Evolutionary conservation across 2,329 filamentous ascomycete species (phyloP).

Genomic region (Aspergillus transmontanensis): DNA sequence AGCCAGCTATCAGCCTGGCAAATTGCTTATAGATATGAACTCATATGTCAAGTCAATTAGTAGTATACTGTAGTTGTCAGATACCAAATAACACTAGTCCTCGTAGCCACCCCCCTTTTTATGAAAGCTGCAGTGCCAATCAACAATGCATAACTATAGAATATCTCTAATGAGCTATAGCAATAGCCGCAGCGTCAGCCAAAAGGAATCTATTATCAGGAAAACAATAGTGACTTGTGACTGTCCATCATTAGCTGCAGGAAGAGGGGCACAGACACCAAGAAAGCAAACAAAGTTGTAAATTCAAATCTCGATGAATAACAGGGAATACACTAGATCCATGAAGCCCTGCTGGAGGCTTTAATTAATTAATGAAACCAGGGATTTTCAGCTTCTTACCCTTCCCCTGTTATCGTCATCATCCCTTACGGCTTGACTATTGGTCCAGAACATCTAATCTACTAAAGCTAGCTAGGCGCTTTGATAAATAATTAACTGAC

Average conservation of each 20-base stretch:
- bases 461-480: conserved; percentile 1
- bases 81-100: background rate
- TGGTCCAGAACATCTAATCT: conserved; percentile 8
- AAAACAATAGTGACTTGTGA: background rate
- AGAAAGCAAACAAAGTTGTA: conserved; percentile 1
- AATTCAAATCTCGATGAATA: background rate
- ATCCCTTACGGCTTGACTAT: conserved; percentile 15
- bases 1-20: background rate
- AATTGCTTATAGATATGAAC: background rate
- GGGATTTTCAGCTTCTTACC: conserved; percentile 15
- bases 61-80: too few relatives aligned
- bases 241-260: background rate
- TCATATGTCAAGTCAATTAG: background rate
- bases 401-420: conserved; percentile 1
- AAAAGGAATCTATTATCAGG: background rate
- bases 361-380: background rate
- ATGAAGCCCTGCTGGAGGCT: background rate
- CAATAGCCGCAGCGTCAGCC: background rate
- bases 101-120: too few relatives aligned
- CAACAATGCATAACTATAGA: background rate
- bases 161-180: background rate
- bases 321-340: background rate
- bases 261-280: background rate
- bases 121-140: background rate
- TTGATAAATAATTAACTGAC: background rate